Evolutionary conservation across 257 asterid species (phyloP).

Genomic region (Salvia splendens): DNA sequence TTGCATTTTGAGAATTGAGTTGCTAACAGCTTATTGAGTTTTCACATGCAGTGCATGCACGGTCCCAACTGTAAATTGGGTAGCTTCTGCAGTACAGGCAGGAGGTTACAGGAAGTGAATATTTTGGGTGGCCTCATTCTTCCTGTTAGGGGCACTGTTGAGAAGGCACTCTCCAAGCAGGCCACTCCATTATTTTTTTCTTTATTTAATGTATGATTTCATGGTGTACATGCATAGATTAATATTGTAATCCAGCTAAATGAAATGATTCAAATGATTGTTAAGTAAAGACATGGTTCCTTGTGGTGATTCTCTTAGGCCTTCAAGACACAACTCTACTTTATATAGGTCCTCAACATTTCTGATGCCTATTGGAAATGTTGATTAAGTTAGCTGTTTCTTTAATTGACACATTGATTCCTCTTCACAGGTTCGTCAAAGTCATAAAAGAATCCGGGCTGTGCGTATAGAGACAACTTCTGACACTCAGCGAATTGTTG

Average conservation of each 20-base stretch:
- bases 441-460: conserved; percentile 81
- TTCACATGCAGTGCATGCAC: conserved; percentile 86
- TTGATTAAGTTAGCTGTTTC: background rate
- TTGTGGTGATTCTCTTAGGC: background rate
- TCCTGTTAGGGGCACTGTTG: conserved; percentile 96
- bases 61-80: conserved; percentile 91
- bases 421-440: conserved; percentile 64
- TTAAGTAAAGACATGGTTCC: background rate
- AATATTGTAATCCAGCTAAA: conserved; percentile 4
- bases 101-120: conserved; percentile 91
- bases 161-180: conserved; percentile 93
- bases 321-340: background rate
- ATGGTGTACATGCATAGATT: conserved; percentile 1
- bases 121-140: conserved; percentile 95
- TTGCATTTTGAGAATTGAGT: conserved; percentile 13
- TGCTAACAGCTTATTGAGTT: conserved; percentile 34
- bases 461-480: conserved; percentile 86
- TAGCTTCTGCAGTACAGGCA: conserved; percentile 83
- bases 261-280: conserved; percentile 25
- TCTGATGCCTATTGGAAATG: conserved; percentile 15
- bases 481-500: conserved; percentile 77
- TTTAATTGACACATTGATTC: conserved; percentile 15
- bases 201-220: conserved; percentile 18
- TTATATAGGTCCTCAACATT: background rate
- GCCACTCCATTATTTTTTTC: conserved; percentile 37